These are phyloP conservation scores for Ophiostoma quercus DNA, from an alignment of 2,329 filamentous ascomycete species.

Conservation along the genomic window DNA sequence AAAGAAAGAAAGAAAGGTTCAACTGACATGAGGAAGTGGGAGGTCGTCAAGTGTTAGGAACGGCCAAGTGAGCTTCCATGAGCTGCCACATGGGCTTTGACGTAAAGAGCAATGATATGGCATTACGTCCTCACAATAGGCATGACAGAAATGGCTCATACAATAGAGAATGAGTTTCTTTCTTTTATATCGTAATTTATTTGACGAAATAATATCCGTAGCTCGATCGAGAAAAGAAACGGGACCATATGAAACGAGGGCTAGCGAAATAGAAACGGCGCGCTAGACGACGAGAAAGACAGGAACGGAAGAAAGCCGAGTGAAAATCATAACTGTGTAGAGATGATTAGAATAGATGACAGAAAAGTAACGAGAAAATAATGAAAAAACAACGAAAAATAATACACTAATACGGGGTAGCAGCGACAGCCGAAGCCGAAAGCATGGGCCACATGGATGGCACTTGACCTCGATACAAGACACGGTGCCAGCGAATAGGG, in stretches of 20 bases:
- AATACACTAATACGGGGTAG: conserved; percentile 2
- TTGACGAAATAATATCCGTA: neutral
- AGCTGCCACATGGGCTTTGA: neutral
- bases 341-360: neutral
- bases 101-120: conserved; percentile 3
- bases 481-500: neutral
- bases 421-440: conserved; percentile 7
- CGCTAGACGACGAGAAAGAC: neutral
- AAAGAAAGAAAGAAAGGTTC: no score
- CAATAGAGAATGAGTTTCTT: no score
- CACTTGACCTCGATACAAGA: neutral
- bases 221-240: neutral
- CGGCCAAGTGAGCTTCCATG: neutral
- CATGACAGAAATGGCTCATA: neutral
- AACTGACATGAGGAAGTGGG: neutral
- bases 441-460: neutral
- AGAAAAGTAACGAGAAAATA: neutral
- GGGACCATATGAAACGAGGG: conserved; percentile 1
- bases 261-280: neutral
- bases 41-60: neutral
- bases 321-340: neutral
- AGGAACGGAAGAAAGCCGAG: neutral
- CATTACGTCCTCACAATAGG: neutral
- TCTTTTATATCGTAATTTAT: neutral
- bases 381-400: neutral